Base-by-base conservation (phyloP, 306 rosid genomes). In the Vigna mungo region DNA sequence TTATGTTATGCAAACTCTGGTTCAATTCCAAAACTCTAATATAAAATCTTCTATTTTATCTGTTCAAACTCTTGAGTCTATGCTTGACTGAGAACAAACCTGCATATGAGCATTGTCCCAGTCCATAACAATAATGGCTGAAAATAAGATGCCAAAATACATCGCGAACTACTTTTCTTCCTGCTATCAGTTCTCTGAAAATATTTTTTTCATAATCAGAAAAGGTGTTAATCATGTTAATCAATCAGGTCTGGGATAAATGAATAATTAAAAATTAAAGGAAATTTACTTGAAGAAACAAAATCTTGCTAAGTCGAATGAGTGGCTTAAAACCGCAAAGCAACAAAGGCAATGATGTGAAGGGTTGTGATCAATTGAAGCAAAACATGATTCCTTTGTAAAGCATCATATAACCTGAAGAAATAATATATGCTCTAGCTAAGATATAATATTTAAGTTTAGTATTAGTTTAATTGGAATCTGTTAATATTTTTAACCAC, bases 121-220 rank as follows among this genome's bases (percentile, higher is more conserved):
- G 83, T 76, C 99, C 98, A 95, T 30, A 92, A 89, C 78, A 95
- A 86, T 81, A 95, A 74, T 52, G 99, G 99, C 89, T 85, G 97
- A 76, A 95, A 76, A 69, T 89, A 95, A 56, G 97, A 89, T 56
- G 89, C 81, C 88, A 86, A 84, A 62, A 85, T 81, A 70, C 86
- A 79, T 77, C 65, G 72, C 0, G 96, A 86, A 56, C 83, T 86
- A 86, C 99, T 95, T 85, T 89, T 91, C 82, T 85, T 92, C 99
- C 83, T 90, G 74, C 81, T 88, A 72, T 92, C 99, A 39, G 83
- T 78, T 64, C 88, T 86, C 99, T 95, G 94, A 83, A 84, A 71
- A 58, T 56, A 75, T 39, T 32, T 58, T 34, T 51, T 18, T 25
- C 79, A 51, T 16, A 14, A 66, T 76, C 68, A 84, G 72, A 64